Conservation (phyloP, 2,329 filamentous ascomycete genomes). For the Diaporthe aspalathi region DNA sequence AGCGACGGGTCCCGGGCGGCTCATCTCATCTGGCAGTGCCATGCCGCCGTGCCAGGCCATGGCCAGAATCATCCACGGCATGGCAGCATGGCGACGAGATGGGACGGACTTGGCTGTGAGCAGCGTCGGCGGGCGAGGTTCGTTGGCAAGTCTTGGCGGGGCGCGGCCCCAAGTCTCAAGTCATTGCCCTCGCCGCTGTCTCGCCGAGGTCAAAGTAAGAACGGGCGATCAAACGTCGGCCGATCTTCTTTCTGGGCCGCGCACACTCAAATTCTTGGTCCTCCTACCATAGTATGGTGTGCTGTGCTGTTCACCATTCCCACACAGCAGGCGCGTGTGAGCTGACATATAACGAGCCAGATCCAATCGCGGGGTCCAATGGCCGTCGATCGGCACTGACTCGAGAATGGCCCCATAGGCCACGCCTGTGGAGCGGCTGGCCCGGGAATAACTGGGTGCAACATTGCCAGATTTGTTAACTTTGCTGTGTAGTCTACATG, state of each 20-base stretch:
- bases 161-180: background rate
- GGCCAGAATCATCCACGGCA: slow-evolving; percentile 10
- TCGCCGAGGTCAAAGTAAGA: slow-evolving; percentile 5
- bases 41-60: slow-evolving; percentile 8
- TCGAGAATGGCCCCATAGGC: background rate
- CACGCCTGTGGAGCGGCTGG: slow-evolving; percentile 14
- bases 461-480: too few species aligned
- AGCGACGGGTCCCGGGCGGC: too few species aligned
- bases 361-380: background rate
- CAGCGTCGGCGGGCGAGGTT: background rate
- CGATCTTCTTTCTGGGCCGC: slow-evolving; percentile 19
- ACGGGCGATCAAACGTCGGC: slow-evolving; percentile 28
- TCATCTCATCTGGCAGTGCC: too few species aligned
- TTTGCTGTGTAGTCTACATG: too few species aligned
- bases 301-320: too few species aligned
- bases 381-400: slow-evolving; percentile 13
- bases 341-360: background rate
- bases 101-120: slow-evolving; percentile 21
- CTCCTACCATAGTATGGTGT: too few species aligned
- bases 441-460: background rate
- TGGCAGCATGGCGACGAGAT: slow-evolving; percentile 9
- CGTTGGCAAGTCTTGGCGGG: slow-evolving; percentile 12
- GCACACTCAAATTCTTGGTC: background rate
- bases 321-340: background rate
- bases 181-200: too few species aligned